Base-by-base conservation (phyloP, 2,329 filamentous ascomycete species). In the Fusarium floridanum region DNA sequence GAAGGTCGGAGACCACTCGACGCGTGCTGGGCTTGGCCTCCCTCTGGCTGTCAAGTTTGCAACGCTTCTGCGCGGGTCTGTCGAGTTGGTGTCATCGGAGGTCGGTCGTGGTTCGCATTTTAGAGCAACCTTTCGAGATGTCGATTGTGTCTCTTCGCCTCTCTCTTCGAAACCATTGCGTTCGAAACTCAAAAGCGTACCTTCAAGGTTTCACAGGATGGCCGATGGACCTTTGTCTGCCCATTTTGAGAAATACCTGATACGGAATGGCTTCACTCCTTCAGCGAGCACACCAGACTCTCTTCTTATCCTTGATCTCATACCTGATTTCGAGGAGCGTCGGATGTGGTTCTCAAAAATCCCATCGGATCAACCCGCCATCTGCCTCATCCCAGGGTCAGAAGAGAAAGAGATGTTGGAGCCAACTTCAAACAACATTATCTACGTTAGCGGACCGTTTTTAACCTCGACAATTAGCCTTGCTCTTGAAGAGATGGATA, bases 1-100 rank as follows among this genome's bases (percentile, higher is more conserved):
- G 45, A 86, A 86, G 37, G 80, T 82, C 2, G 79, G 82, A 37
- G 69, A 71, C 0, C 79, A 84, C 39, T 82, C 84, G 0, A 80
- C 79, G 2, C 82, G 85, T 4, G 83, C 83, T 32, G 84, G 85
- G 0, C 78, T 87, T 1, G 85, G 86, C 1, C 73, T 87, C 16
- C 85, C 84, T 0, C 76, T 87, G 0, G 82, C 85, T 5, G 75
- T 78, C 10, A 85, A 84, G 43, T 83, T 86, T 22, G 84, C 85
- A 0, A 76, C 79, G 1, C 76, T 84, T 0, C 78, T 87, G 14
- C 77, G 84, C 11, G 86, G 85, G 0, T 76, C 75, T 3, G 72
- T 86, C 1, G 77, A 70, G 1, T 66, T 87, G 57, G 76, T 86
- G 0, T 81, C 81, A 0, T 86, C 85, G 0, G 73, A 76, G 11